A percentile compares a stretch with the other conserved stretches of the same genome.
Evolutionary conservation across 2,329 filamentous ascomycete genomes (phyloP).

Genomic region (Thyridium curvatum): DNA sequence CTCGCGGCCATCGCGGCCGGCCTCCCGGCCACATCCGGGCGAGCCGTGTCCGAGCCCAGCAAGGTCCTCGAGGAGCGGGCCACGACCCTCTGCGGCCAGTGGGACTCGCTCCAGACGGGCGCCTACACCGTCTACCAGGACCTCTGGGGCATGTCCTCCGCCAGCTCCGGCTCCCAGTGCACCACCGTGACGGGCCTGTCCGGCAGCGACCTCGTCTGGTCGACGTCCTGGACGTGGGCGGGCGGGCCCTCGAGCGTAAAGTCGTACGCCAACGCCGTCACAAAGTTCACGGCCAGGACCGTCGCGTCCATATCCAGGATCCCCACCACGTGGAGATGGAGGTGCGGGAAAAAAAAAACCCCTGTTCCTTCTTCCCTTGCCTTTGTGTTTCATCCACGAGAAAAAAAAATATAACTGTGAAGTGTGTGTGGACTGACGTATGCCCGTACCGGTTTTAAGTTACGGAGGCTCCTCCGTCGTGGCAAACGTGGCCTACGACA

Average conservation of each 20-base stretch:
- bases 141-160: slow-evolving; percentile 35
- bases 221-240: slow-evolving; percentile 35
- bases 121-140: slow-evolving; percentile 46
- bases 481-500: slow-evolving; percentile 54
- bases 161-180: slow-evolving; percentile 33
- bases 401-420: no score
- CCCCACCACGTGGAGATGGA: slow-evolving; percentile 30
- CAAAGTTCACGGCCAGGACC: slow-evolving; percentile 21
- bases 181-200: slow-evolving; percentile 28
- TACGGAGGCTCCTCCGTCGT: slow-evolving; percentile 28
- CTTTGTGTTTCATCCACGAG: background rate
- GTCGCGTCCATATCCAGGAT: slow-evolving; percentile 28
- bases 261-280: slow-evolving; percentile 37
- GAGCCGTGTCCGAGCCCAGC: background rate
- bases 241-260: slow-evolving; percentile 34
- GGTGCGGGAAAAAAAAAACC: slow-evolving; percentile 18
- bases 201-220: slow-evolving; percentile 30
- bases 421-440: no score
- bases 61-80: slow-evolving; percentile 3
- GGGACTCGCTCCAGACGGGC: slow-evolving; percentile 13
- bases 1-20: slow-evolving; percentile 6
- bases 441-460: background rate
- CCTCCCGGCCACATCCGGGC: background rate
- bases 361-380: no score
- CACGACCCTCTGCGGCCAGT: slow-evolving; percentile 8